Percentiles rank a stretch among this genome's conserved stretches.
These are phyloP conservation scores for Inonotus obliquus DNA, from an alignment of 1,284 basidiomycete species.

Conservation along the genomic window DNA sequence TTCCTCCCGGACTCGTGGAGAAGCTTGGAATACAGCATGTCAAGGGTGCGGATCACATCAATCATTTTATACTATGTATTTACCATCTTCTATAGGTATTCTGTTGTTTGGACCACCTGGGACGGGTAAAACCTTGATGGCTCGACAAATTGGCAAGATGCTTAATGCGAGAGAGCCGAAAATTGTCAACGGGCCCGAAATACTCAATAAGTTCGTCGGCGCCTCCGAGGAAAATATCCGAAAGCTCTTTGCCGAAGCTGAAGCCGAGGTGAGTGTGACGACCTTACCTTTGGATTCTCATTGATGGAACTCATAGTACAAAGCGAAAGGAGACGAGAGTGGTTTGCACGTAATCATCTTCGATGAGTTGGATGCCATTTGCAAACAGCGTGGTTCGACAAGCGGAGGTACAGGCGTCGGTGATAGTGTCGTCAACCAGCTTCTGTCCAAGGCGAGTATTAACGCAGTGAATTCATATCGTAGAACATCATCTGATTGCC, in stretches of 20 bases:
- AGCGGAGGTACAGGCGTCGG: constrained; percentile 94
- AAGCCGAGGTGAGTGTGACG: constrained; percentile 76
- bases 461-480: background rate
- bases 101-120: constrained; percentile 95
- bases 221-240: constrained; percentile 98
- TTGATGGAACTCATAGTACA: constrained; percentile 62
- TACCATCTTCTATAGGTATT: constrained; percentile 58
- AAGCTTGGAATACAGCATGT: constrained; percentile 99
- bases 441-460: constrained; percentile 80
- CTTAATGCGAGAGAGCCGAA: constrained; percentile 98
- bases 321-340: constrained; percentile 97
- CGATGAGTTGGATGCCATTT: constrained; percentile 98
- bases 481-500: background rate
- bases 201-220: constrained; percentile 97
- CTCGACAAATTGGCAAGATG: constrained; percentile 99
- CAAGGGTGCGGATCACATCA: constrained; percentile 60
- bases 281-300: background rate
- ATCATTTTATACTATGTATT: background rate
- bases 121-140: constrained; percentile 98
- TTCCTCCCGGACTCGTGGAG: constrained; percentile 94
- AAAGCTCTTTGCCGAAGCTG: constrained; percentile 96
- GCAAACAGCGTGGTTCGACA: constrained; percentile 94
- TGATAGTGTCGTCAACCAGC: constrained; percentile 97
- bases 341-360: constrained; percentile 99
- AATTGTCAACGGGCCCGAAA: constrained; percentile 97